A percentile compares a stretch with the other conserved stretches of the same genome.
phyloP scores from a whole-genome alignment of 306 rosid species.

The Inga laurina region DNA sequence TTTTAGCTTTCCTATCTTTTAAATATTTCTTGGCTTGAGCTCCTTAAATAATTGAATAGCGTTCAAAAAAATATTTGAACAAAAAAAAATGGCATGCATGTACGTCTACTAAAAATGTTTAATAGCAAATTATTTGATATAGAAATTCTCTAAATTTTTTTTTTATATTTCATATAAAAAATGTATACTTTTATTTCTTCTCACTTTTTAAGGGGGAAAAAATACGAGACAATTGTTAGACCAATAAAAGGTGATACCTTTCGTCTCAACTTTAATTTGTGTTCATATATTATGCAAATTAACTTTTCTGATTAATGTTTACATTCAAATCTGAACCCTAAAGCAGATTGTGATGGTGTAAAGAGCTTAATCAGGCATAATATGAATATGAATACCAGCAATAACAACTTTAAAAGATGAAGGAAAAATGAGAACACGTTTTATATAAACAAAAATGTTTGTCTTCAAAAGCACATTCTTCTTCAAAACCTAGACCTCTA shows the following conservation, averaged over 20 bases:
- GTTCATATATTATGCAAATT: background rate
- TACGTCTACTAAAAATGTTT: background rate
- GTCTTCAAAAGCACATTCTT: background rate
- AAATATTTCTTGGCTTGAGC: too few relatives aligned
- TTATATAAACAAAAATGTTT: background rate
- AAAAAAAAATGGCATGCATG: background rate
- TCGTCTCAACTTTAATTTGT: background rate
- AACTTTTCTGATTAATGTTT: background rate
- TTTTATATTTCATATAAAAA: background rate
- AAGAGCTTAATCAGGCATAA: background rate
- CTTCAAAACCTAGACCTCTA: background rate
- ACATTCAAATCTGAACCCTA: background rate
- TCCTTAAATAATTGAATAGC: background rate
- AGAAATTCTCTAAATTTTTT: background rate
- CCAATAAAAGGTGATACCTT: background rate
- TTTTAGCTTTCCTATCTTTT: background rate
- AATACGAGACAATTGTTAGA: background rate
- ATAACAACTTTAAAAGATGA: background rate
- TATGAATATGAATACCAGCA: constrained; percentile 5
- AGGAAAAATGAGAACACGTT: background rate
- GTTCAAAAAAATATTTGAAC: background rate
- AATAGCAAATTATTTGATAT: background rate
- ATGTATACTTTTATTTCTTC: background rate
- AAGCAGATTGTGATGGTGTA: background rate
- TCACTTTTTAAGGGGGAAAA: background rate